Conservation (phyloP, 306 rosid genomes). For the Arachis stenosperma region DNA sequence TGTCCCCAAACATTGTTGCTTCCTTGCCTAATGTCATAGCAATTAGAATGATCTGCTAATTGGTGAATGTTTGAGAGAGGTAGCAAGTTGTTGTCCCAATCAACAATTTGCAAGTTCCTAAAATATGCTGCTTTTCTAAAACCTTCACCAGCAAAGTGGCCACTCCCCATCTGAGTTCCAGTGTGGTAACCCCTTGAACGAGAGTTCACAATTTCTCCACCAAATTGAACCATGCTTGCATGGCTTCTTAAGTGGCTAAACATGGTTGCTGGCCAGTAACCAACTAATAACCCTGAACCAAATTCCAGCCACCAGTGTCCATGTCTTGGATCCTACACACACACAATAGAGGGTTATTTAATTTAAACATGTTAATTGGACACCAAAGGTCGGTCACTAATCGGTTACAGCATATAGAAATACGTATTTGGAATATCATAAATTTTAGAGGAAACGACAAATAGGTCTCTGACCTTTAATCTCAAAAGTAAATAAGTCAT, state of each 20-base stretch:
- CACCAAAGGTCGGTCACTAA: too few relatives aligned
- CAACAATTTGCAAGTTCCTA: slow-evolving; percentile 87
- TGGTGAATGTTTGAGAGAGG: slow-evolving; percentile 80
- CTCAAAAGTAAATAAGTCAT: too few relatives aligned
- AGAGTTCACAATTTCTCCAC: slow-evolving; percentile 91
- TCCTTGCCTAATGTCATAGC: slow-evolving; percentile 88
- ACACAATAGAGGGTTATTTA: not conserved
- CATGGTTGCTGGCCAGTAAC: slow-evolving; percentile 92
- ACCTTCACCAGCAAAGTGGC: slow-evolving; percentile 94
- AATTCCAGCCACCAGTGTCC: slow-evolving; percentile 99
- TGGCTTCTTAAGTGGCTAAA: slow-evolving; percentile 90
- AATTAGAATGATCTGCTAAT: slow-evolving; percentile 80
- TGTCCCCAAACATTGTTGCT: slow-evolving; percentile 91
- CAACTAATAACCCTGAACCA: slow-evolving; percentile 83
- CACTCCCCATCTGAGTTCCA: slow-evolving; percentile 97
- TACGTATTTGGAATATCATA: too few relatives aligned
- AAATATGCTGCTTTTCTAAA: slow-evolving; percentile 91
- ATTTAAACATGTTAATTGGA: too few relatives aligned
- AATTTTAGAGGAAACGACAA: too few relatives aligned
- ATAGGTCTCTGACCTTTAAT: too few relatives aligned
- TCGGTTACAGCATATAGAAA: too few relatives aligned
- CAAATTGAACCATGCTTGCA: slow-evolving; percentile 96
- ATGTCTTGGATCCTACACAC: slow-evolving; percentile 88
- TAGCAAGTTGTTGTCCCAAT: slow-evolving; percentile 95
- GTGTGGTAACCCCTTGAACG: slow-evolving; percentile 89